phyloP scores from a whole-genome alignment of 202 grass and related monocot species.

The Eragrostis tef region DNA sequence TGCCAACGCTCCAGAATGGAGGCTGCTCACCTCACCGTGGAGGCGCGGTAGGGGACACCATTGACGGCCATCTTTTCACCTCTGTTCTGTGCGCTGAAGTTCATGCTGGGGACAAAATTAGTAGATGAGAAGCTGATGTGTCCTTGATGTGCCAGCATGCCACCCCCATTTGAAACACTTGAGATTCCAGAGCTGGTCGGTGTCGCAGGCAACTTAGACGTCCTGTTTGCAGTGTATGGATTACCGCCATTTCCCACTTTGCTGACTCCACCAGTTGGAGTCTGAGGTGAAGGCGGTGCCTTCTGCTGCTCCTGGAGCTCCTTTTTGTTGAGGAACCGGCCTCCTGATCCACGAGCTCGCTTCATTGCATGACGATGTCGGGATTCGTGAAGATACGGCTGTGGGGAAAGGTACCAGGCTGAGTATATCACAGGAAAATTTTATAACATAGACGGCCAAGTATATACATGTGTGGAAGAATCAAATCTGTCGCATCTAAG shows the following conservation, averaged over 20 bases:
- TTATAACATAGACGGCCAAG: neutral
- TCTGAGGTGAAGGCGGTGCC: neutral
- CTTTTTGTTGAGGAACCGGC: constrained; percentile 89
- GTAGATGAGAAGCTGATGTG: constrained; percentile 47
- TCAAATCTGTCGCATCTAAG: neutral
- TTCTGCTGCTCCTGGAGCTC: constrained; percentile 55
- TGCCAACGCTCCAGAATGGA: neutral
- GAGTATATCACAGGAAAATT: constrained; percentile 4
- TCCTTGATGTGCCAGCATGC: constrained; percentile 47
- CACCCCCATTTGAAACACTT: constrained; percentile 44
- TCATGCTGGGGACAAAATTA: constrained; percentile 20
- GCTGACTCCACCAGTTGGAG: constrained; percentile 15
- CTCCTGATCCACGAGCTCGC: constrained; percentile 81
- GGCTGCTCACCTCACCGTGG: constrained; percentile 33
- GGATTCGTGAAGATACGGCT: constrained; percentile 98
- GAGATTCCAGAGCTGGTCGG: constrained; percentile 47
- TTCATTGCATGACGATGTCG: constrained; percentile 94
- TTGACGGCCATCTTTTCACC: constrained; percentile 28
- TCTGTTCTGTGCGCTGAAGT: constrained; percentile 1
- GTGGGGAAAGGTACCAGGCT: constrained; percentile 33
- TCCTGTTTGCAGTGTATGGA: constrained; percentile 21
- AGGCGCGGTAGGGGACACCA: constrained; percentile 19
- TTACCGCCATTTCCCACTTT: constrained; percentile 21
- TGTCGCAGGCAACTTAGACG: constrained; percentile 44
- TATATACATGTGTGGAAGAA: constrained; percentile 12